phyloP scores from a whole-genome alignment of 2,329 filamentous ascomycete genomes.

The Talaromyces sp. region DNA sequence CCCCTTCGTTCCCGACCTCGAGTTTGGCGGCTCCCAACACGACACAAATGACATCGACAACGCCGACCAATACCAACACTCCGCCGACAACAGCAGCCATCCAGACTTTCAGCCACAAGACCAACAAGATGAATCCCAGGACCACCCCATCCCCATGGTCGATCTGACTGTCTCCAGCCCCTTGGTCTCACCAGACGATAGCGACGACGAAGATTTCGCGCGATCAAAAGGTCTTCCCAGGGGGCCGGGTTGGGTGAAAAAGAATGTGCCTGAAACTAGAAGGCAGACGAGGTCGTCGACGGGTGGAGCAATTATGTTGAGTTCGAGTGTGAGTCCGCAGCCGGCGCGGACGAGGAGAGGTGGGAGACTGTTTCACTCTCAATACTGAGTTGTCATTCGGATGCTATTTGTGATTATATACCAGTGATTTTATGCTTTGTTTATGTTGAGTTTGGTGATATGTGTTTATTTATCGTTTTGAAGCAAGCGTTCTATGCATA shows the following conservation, averaged over 20 bases:
- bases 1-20: neutral
- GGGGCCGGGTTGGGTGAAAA: slow-evolving; percentile 32
- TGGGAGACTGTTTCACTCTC: neutral
- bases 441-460: neutral
- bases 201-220: slow-evolving; percentile 32
- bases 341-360: neutral
- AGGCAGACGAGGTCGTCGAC: slow-evolving; percentile 21
- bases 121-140: neutral
- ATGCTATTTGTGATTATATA: slow-evolving; percentile 16
- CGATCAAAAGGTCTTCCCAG: slow-evolving; percentile 27
- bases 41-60: neutral
- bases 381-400: neutral
- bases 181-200: slow-evolving; percentile 23
- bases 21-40: neutral
- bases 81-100: slow-evolving; percentile 2
- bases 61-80: slow-evolving; percentile 1
- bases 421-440: neutral
- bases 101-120: neutral
- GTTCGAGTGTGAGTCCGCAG: slow-evolving; percentile 15
- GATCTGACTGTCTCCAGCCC: slow-evolving; percentile 41
- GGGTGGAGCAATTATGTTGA: slow-evolving; percentile 4
- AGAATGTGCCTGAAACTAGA: slow-evolving; percentile 16
- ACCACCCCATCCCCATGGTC: slow-evolving; percentile 21
- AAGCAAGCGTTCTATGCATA: neutral
- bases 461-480: neutral